Evolutionary conservation across 2,329 filamentous ascomycete genomes (phyloP).

Genomic region (Pseudogymnoascus pannorum): DNA sequence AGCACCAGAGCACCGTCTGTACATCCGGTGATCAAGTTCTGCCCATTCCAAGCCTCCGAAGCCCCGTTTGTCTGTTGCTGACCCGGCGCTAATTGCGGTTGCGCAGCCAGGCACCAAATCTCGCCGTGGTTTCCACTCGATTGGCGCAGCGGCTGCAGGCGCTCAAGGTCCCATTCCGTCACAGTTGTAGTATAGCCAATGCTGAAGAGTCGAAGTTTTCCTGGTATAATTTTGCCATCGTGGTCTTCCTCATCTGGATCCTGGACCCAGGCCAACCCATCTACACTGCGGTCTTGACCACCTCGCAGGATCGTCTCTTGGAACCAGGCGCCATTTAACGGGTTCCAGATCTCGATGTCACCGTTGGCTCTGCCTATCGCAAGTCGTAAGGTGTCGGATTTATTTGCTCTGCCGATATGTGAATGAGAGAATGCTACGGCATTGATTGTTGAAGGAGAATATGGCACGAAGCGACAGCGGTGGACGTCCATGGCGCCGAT

Average conservation of each 20-base stretch:
- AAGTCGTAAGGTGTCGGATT: constrained; percentile 59
- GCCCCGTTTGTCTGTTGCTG: constrained; percentile 26
- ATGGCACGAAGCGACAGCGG: constrained; percentile 91
- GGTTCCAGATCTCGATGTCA: constrained; percentile 97
- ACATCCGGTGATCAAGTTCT: constrained; percentile 78
- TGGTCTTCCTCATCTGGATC: constrained; percentile 67
- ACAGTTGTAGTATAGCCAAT: constrained; percentile 89
- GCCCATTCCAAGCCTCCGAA: constrained; percentile 25
- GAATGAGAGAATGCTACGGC: constrained; percentile 88
- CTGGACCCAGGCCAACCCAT: constrained; percentile 86
- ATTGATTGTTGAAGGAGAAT: constrained; percentile 86
- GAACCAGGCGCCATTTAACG: constrained; percentile 65
- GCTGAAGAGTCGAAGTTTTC: constrained; percentile 82
- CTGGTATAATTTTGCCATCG: constrained; percentile 54
- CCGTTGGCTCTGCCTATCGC: constrained; percentile 90
- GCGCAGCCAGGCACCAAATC: constrained; percentile 91
- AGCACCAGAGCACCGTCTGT: constrained; percentile 85
- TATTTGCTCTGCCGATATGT: constrained; percentile 41
- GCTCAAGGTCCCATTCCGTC: constrained; percentile 89
- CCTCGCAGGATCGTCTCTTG: constrained; percentile 83
- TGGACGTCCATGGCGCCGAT: constrained; percentile 75
- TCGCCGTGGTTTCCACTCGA: constrained; percentile 90
- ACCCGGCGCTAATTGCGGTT: constrained; percentile 45
- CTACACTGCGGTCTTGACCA: constrained; percentile 77
- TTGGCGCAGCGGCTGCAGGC: constrained; percentile 68